A percentile compares a stretch with the other conserved stretches of the same genome.
Evolutionary conservation across 139 green algal species (phyloP).

Genomic region (Chlorella sp.): DNA sequence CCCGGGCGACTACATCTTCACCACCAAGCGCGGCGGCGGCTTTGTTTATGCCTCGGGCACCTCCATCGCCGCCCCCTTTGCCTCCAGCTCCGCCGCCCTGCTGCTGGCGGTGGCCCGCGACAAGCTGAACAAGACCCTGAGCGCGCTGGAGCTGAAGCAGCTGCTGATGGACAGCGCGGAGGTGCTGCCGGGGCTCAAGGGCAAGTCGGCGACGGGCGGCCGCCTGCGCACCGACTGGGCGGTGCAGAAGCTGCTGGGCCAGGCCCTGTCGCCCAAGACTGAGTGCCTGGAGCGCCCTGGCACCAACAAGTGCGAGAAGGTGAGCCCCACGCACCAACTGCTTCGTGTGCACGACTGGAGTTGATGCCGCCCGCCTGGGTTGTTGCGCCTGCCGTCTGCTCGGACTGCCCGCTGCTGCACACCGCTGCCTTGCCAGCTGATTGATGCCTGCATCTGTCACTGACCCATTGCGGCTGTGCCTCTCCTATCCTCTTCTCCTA

Average conservation of each 20-base stretch:
- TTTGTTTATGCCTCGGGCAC: conserved; percentile 14
- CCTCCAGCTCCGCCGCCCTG: conserved; percentile 17
- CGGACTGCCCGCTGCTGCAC: too few species aligned
- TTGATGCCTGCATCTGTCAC: too few species aligned
- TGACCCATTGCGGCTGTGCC: too few species aligned
- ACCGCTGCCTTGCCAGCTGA: too few species aligned
- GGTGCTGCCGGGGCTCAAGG: not conserved
- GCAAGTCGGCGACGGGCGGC: not conserved
- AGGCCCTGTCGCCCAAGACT: not conserved
- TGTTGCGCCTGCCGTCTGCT: too few species aligned
- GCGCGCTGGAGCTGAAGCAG: not conserved
- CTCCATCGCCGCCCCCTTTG: conserved; percentile 35
- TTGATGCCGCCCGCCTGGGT: too few species aligned
- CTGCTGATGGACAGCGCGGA: not conserved
- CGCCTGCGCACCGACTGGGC: conserved; percentile 31
- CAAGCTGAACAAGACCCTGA: conserved; percentile 3
- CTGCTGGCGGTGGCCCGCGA: conserved; percentile 22
- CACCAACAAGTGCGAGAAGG: not conserved
- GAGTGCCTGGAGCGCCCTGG: conserved; percentile 1
- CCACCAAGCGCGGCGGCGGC: not conserved
- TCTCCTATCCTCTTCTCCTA: too few species aligned
- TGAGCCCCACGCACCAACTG: too few species aligned
- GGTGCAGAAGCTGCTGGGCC: conserved; percentile 15
- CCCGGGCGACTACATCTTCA: conserved; percentile 26
- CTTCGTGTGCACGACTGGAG: too few species aligned